Conservation (phyloP, 345 rosid genomes). For the Trapa incisa region DNA sequence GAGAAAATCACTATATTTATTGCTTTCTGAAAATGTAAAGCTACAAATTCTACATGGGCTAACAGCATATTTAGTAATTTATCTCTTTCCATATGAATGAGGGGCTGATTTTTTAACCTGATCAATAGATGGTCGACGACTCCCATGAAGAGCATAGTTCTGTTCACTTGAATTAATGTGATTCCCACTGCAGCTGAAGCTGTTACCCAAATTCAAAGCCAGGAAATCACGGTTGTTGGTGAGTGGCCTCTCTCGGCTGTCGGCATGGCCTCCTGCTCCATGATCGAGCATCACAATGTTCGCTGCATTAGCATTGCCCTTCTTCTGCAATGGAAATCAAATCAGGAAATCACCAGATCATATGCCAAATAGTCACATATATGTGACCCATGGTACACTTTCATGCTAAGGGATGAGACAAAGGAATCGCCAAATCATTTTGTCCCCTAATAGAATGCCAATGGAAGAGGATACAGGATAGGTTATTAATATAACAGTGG, state of each 20-base stretch:
- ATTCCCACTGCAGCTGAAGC: not conserved
- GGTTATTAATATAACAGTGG: no score
- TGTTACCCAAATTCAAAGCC: slow-evolving; percentile 12
- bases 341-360: slow-evolving; percentile 1
- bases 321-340: slow-evolving; percentile 23
- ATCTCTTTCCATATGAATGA: no score
- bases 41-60: no score
- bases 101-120: not conserved
- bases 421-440: not conserved
- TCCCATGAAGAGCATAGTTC: not conserved
- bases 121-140: not conserved
- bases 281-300: slow-evolving; percentile 1
- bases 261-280: slow-evolving; percentile 10
- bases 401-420: not conserved
- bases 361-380: not conserved
- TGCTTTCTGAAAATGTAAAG: no score
- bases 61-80: no score
- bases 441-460: not conserved
- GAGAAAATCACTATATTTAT: no score
- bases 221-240: slow-evolving; percentile 11
- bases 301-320: slow-evolving; percentile 11
- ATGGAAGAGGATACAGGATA: not conserved
- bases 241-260: slow-evolving; percentile 1
- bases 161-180: not conserved
- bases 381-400: not conserved